Base-by-base conservation (phyloP, 1,284 basidiomycete species). In the Veloboletus limbatus region DNA sequence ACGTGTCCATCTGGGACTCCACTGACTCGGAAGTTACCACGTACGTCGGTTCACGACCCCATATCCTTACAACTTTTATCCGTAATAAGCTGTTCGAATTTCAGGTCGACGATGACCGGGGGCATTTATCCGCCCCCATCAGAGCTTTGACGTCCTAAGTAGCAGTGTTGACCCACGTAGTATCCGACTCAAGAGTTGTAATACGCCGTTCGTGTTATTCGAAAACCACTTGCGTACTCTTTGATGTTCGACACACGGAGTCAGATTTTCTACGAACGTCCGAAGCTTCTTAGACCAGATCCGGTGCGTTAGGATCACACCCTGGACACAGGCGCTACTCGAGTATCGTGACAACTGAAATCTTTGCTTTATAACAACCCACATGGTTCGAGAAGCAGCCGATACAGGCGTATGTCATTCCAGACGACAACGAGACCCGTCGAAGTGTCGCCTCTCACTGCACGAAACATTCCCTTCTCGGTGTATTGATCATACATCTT, bases 321-420 rank as follows among this genome's bases (percentile, higher is more conserved):
- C n/a, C n/a, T n/a, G n/a, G n/a, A n/a, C n/a, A n/a, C n/a, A n/a
- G n/a, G n/a, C n/a, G n/a, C n/a, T n/a, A n/a, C n/a, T n/a, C n/a
- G n/a, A n/a, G n/a, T n/a, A n/a, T n/a, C n/a, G n/a, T n/a, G n/a
- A n/a, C n/a, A n/a, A n/a, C n/a, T n/a, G n/a, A n/a, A n/a, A n/a
- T n/a, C n/a, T n/a, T n/a, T n/a, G n/a, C n/a, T n/a, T 5, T 16
- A 9, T 21, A 18, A 44, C 41, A 3, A 48, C 46, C 8, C 21
- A 45, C 17, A 17, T 44, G 13, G 13, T 21, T 11, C 21, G 22
- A 21, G 13, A 4, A 16, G 17, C 21, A 18, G 11, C 21, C 31
- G n/a, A 3, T 40, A 6, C 47, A 45, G 8, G 33, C 37, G 10
- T 45, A 26, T 11, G 13, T 45, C 24, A n/a, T 48, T 9, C 47